These are phyloP conservation scores for Stemphylium vesicarium DNA, from an alignment of 2,329 filamentous ascomycete genomes.

Conservation along the genomic window DNA sequence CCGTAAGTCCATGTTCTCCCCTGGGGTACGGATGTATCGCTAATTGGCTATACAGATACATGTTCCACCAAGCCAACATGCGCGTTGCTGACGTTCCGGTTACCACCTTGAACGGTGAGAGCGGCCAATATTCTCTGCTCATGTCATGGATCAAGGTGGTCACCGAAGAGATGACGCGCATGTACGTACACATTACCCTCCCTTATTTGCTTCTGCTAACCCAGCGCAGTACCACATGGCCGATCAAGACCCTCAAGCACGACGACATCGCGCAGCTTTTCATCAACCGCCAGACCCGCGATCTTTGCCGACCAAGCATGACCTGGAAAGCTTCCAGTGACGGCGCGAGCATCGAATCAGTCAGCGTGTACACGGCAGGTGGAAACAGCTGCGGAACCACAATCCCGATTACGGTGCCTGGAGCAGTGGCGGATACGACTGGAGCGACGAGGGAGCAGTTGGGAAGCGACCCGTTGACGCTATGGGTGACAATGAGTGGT, in stretches of 20 bases:
- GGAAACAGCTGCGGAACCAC: slow-evolving; percentile 59
- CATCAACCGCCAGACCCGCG: slow-evolving; percentile 60
- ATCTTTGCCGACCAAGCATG: slow-evolving; percentile 59
- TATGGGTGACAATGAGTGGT: slow-evolving; percentile 50
- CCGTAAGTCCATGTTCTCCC: slow-evolving; percentile 32
- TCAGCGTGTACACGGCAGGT: slow-evolving; percentile 56
- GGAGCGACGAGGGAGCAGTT: slow-evolving; percentile 59
- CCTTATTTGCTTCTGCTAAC: slow-evolving; percentile 6
- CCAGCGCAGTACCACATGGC: slow-evolving; percentile 52
- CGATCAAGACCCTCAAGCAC: slow-evolving; percentile 62
- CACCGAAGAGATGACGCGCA: slow-evolving; percentile 60
- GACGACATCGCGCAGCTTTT: slow-evolving; percentile 61
- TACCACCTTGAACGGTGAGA: slow-evolving; percentile 58
- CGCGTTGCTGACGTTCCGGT: slow-evolving; percentile 57
- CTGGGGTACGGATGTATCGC: background rate
- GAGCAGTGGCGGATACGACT: slow-evolving; percentile 51
- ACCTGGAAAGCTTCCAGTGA: slow-evolving; percentile 54
- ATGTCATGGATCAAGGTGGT: slow-evolving; percentile 64
- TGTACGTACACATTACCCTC: slow-evolving; percentile 39
- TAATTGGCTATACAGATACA: slow-evolving; percentile 50
- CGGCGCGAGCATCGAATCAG: slow-evolving; percentile 55
- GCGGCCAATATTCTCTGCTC: slow-evolving; percentile 59
- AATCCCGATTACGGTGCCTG: slow-evolving; percentile 63
- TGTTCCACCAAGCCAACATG: slow-evolving; percentile 70
- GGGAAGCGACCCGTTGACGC: slow-evolving; percentile 54